Evolutionary conservation across 2,329 filamentous ascomycete genomes (phyloP), one percentile per base, ranked within the genome.

Genomic region (Alternaria viburni): DNA sequence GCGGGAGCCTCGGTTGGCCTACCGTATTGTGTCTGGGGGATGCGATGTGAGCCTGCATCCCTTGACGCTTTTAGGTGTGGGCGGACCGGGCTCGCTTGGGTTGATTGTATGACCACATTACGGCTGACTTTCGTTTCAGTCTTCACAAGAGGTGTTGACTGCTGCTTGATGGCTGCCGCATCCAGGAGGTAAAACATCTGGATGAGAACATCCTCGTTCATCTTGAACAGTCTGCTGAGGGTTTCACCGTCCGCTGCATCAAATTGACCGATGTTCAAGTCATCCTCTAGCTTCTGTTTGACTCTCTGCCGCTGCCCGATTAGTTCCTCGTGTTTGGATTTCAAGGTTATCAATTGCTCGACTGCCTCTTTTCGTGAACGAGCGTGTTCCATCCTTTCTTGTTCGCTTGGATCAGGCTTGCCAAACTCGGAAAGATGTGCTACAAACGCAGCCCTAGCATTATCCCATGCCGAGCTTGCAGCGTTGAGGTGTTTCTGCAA

Each of bases 11-110:
- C 77, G 8, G 73, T 78, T 45, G 74, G 73, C 55, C 73, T 78
- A 9, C 74, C 64, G 44, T 72, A 78, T 61, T 80, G 77, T 15
- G 77, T 80, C 57, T 78, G 77, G 7, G 73, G 71, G 17, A 76
- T 66, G 56, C 69, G 65, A 46, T 64, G 65, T 5, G 65, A 65
- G 1, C 60, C 69, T 47, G 56, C 47, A 7, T 67, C 62, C 8
- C 56, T 23, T 3, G 19, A 28, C n/a, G 49, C 30, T n/a, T 64
- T 71, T 6, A 25, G n/a, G 19, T 58, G 66, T 19, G 70, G 65
- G 4, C 67, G 63, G 30, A 55, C 58, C 10, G 75, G 73, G 15
- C 70, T 73, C 8, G 67, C 64, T 57, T 79, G 78, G 11, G 77
- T 80, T 3, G 77, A 77, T 44, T 74, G 62, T 15, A 79, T 68